Evolutionary conservation across 129 eudicot species (phyloP), one percentile per base, ranked within the genome.

Genomic region (Chrysanthemum seticuspe): DNA sequence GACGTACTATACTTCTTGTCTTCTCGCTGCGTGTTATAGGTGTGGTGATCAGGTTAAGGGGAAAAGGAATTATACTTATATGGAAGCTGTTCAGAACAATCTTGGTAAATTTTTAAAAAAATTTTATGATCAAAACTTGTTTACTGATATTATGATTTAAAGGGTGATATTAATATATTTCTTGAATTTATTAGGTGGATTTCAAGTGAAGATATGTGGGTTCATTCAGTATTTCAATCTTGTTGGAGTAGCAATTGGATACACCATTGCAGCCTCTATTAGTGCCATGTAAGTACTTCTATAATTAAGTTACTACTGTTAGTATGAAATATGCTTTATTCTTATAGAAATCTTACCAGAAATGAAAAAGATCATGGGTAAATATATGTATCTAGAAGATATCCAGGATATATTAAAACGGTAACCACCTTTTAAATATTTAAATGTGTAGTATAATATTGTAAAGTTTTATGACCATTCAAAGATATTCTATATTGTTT

Each of bases 261-360:
- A 95, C 83, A 95, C 99, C 10, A 95, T 95, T 75, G 99, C 99
- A 65, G 84, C 99, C 10, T 86, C 99, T 12, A 90, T 95, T 68
- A 95, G 99, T 84, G 77, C 86, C 89, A 74, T 78, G 98, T 93
- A 16, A 87, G 98, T 77, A 56, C 4, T 13, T 48, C 34, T 40
- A 12, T 21, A 19, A 19, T 19, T 19, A 13, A 58, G 16, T 23
- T 11, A 0, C 4, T 19, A 19, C 21, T 19, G 21, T 19, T 19
- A 19, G 21, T 19, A 19, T 19, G 21, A 19, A 19, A 19, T 19
- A 19, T 19, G 21, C 21, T 16, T n/a, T 10, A 14, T 3, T 1
- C 7, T 0, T 48, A 8, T 40, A 8, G 10, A 40, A 40, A 40
- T 40, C 47, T 40, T 40, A 31, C 58, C 3, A 3, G 1, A 12